Evolutionary conservation across 495 filamentous ascomycete species (phyloP), one percentile per base, ranked within the genome.

Genomic region (Polyplosphaeria fusca): DNA sequence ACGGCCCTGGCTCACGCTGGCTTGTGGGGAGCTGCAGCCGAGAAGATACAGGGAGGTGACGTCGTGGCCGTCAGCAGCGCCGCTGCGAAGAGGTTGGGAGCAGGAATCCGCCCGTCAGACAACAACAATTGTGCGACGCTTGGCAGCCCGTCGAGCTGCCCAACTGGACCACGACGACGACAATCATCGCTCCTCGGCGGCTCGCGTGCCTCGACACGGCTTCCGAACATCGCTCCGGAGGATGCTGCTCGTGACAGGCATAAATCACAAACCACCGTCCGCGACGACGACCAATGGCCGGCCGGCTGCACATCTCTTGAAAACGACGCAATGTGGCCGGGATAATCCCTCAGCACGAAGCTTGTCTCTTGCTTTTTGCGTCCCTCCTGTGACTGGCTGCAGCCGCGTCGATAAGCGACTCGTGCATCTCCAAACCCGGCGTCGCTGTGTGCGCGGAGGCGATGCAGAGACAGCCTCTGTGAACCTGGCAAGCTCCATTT

Each of bases 371-470:
- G 46, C 55, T 59, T 45, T 59, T 59, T 37, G 19, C 25, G 26
- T 39, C 47, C 26, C 41, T 42, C 19, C 18, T 59, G 43, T 47
- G 45, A 26, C 46, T 20, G 37, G 48, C 46, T 46, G 43, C 50
- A 47, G 41, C 56, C 23, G 49, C 52, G 28, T 28, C 38, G 59
- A 57, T 63, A 57, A 63, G 59, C 59, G 59, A 63, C 43, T 52
- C 47, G 30, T 41, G 28, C 19, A 43, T 30, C 26, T 40, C 51
- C 45, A 56, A 48, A 61, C 46, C 44, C 14, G 25, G 28, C 30
- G n/a, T 35, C 30, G 30, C 30, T 7, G 30, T n/a, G n/a, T n/a
- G 9, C n/a, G 30, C 30, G n/a, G n/a, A n/a, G 30, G 35, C 30
- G 20, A 20, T 20, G 19, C 9, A 5, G 23, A 47, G 20, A 18